phyloP scores from a whole-genome alignment of 345 rosid species.

The Reutealis trisperma region DNA sequence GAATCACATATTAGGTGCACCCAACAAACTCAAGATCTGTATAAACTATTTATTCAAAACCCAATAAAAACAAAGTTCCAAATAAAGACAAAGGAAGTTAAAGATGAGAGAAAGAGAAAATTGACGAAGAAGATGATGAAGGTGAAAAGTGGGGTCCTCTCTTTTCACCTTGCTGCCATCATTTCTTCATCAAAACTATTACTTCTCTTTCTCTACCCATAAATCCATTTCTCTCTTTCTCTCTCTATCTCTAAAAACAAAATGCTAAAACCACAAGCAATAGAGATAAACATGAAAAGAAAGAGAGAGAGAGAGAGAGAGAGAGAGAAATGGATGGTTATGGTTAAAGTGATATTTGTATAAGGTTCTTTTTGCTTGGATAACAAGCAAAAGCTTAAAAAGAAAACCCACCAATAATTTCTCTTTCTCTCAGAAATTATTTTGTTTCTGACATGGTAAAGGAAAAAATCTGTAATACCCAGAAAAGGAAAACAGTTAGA shows the following conservation, averaged over 20 bases:
- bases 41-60: no score
- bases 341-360: background rate
- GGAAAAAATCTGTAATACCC: background rate
- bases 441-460: background rate
- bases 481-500: constrained; percentile 5
- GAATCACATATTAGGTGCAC: constrained; percentile 24
- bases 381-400: background rate
- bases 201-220: background rate
- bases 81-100: background rate
- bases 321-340: background rate
- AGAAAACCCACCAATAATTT: background rate
- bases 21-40: constrained; percentile 31
- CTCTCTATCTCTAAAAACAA: background rate
- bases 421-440: background rate
- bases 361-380: background rate
- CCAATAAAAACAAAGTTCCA: background rate
- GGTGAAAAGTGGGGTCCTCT: constrained; percentile 6
- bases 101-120: background rate
- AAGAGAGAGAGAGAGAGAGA: background rate
- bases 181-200: constrained; percentile 14
- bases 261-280: constrained; percentile 14
- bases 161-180: constrained; percentile 18
- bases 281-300: background rate
- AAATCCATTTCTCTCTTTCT: background rate
- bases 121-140: constrained; percentile 11